Evolutionary conservation across 2,329 filamentous ascomycete genomes (phyloP).

Genomic region (Raffaelea deltoideospora): DNA sequence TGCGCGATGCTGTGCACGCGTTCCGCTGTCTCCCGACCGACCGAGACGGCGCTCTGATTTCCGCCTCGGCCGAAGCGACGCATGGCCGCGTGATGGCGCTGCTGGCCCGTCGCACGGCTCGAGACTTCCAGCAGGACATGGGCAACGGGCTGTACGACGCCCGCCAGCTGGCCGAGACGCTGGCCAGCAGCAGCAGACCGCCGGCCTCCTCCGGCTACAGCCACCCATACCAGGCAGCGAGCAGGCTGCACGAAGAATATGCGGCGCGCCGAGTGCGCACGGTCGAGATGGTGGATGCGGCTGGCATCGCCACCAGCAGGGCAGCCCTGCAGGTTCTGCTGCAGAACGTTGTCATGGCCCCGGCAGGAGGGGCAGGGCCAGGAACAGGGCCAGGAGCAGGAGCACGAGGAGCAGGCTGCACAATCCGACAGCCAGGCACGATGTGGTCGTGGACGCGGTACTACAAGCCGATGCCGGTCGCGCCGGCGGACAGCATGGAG

Average conservation of each 20-base stretch:
- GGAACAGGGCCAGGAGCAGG: not conserved
- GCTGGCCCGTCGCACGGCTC: no score
- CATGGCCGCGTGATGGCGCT: no score
- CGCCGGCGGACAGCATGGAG: no score
- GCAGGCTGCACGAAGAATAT: not conserved
- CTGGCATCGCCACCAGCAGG: not conserved
- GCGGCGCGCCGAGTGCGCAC: slow-evolving; percentile 1
- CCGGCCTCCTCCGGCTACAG: no score
- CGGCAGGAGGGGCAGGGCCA: no score
- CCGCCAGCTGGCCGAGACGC: no score
- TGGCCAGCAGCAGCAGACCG: no score
- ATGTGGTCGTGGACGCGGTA: slow-evolving; percentile 10
- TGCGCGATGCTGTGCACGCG: slow-evolving; percentile 2
- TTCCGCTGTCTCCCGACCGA: slow-evolving; percentile 2
- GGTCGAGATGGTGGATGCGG: not conserved
- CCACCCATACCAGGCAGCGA: no score
- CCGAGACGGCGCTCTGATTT: slow-evolving; percentile 1
- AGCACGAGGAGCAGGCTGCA: no score
- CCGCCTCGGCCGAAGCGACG: no score
- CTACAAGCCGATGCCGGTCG: not conserved
- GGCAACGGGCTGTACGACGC: no score
- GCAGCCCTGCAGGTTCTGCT: slow-evolving; percentile 1
- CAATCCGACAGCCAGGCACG: slow-evolving; percentile 2
- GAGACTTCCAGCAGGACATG: no score
- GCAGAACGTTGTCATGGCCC: slow-evolving; percentile 1